Conservation (phyloP, 768 basidiomycete species). For the Amanita phalloides region DNA sequence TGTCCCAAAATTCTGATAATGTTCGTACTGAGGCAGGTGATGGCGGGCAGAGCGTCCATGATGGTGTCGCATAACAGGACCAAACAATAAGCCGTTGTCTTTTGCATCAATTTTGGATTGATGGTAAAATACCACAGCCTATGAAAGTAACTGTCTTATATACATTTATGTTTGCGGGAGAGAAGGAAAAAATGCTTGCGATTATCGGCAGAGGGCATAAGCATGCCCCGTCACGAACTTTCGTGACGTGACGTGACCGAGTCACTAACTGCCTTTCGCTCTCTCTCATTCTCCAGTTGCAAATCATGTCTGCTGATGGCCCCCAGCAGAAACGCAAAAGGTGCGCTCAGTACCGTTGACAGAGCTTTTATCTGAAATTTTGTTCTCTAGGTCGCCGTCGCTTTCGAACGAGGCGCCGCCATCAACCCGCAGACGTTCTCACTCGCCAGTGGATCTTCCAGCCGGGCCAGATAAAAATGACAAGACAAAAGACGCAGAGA, state of each 20-base stretch:
- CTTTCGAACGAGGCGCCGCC: conserved; percentile 30
- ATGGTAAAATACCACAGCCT: no score
- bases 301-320: conserved; percentile 29
- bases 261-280: no score
- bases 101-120: no score
- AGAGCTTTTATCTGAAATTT: background rate
- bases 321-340: conserved; percentile 38
- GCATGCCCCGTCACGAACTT: no score
- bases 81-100: no score
- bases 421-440: conserved; percentile 32
- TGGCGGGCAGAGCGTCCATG: conserved; percentile 1
- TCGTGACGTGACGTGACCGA: no score
- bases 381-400: conserved; percentile 16
- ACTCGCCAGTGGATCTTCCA: conserved; percentile 25
- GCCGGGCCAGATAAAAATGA: conserved; percentile 52
- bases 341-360: conserved; percentile 14
- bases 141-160: no score
- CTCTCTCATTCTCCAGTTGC: no score
- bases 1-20: conserved; percentile 68
- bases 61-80: background rate
- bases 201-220: background rate
- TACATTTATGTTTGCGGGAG: no score
- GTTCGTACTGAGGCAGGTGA: conserved; percentile 38
- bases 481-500: conserved; percentile 12
- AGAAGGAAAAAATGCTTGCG: no score